Base-by-base conservation (phyloP, 257 asterid species). In the Cordia subcordata region DNA sequence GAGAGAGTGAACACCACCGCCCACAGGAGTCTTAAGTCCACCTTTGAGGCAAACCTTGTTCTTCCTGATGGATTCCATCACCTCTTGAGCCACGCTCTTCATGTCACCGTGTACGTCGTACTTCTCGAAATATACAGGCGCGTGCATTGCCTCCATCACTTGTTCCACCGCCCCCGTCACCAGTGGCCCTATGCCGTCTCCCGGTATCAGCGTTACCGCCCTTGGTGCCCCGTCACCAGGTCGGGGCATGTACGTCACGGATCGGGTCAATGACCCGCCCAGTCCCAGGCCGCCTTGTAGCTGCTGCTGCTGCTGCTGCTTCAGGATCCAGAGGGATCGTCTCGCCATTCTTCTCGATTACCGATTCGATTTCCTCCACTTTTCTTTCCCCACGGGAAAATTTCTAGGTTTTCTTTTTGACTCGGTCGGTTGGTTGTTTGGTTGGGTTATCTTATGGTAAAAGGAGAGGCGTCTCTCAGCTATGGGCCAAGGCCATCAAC, bases 111-210 rank as follows among this genome's bases (percentile, higher is more conserved):
- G 96, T 44, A 83, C 54, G 0, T 86, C 94, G 64, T 75, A 89
- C 46, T 79, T 85, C 81, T 88, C 99, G 61, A 93, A 93, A 71
- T 76, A 86, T 0, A 88, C 88, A 11, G 96, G 97, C 20, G 99
- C 96, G 85, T 92, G 96, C 94, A 88, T 84, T 60, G 96, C 95
- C 56, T 82, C 97, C 96, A 92, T 92, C 12, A 89, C 88, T 77
- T 89, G 99, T 78, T 86, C 96, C 57, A 89, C 99, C 5, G 97
- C 95, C 35, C 91, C 97, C 10, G 97, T 89, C 10, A 93, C 97
- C 13, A 86, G 82, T 13, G 99, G 97, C 0, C 99, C 99, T 51
- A 93, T 83, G 17, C 99, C 99, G 61, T 93, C 97, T 0, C 99
- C 99, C 2, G 96, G 94, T 20, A 93, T 86, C 21, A 93, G 82